Conservation (phyloP, 139 green algal genomes). For the Chlamydomonas sp. region DNA sequence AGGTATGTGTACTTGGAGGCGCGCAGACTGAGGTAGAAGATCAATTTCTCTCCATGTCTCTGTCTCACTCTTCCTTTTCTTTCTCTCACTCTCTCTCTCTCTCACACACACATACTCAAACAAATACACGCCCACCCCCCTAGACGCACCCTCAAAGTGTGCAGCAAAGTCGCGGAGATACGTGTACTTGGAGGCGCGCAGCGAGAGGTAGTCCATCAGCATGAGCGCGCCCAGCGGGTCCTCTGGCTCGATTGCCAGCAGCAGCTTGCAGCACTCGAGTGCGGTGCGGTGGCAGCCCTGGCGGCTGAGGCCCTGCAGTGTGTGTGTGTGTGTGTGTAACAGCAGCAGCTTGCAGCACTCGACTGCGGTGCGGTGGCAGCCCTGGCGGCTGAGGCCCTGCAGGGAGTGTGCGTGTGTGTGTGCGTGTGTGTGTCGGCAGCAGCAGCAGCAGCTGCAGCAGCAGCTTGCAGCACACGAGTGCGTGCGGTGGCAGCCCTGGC, state of each 20-base stretch:
- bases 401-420: too few species aligned
- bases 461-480: constrained; percentile 87
- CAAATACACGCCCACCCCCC: too few species aligned
- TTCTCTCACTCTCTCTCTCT: too few species aligned
- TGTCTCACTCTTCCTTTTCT: too few species aligned
- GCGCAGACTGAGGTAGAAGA: too few species aligned
- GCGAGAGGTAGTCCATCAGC: constrained; percentile 82
- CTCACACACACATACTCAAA: too few species aligned
- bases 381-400: constrained; percentile 63
- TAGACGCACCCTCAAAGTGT: constrained; percentile 36
- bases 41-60: too few species aligned
- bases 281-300: constrained; percentile 71
- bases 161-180: constrained; percentile 53
- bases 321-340: too few species aligned
- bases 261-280: constrained; percentile 85
- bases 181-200: constrained; percentile 46
- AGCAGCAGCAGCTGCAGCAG: too few species aligned
- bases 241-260: constrained; percentile 71
- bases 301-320: constrained; percentile 56
- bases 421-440: too few species aligned
- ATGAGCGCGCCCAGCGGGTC: constrained; percentile 74
- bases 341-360: constrained; percentile 89
- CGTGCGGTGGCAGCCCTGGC: constrained; percentile 71
- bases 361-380: constrained; percentile 74
- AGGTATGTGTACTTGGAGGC: too few species aligned